Evolutionary conservation across 2,329 filamentous ascomycete species (phyloP), one percentile per base, ranked within the genome.

Genomic region (Epichloe hybrida): DNA sequence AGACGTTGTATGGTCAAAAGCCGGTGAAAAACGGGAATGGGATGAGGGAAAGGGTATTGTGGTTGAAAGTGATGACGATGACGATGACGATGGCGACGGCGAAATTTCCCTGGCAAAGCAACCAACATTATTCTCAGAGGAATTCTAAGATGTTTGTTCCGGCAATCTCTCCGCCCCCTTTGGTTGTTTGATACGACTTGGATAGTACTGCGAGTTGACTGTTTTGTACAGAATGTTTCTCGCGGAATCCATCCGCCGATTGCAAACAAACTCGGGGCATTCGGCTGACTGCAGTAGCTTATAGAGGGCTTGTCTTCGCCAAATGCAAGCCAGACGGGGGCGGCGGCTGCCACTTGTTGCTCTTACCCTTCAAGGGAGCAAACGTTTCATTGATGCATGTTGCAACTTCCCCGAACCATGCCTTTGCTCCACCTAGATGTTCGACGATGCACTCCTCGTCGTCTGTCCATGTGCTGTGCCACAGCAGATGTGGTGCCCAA

Each of bases 1-100:
- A 13, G 79, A 83, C 59, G 83, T 94, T 3, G 77, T 72, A 48
- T 95, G 88, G 88, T 74, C 76, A 38, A 84, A 81, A 59, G 65
- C 66, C 3, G 86, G 86, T 1, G 82, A 91, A 57, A 66, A 72
- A 55, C 66, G 79, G 36, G 78, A 78, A 53, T 82, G 79, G 79
- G 79, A 82, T 62, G 67, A 69, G 12, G 77, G 76, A 43, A 82
- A 82, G 59, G 62, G 43, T 34, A 37, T 54, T 11, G 42, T 2
- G 20, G 20, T n/a, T 43, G 17, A 11, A 1, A n/a, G 15, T 21
- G 48, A 48, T 17, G 17, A 17, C 17, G 48, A 48, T 17, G 17
- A 17, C 17, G 48, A 48, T 1, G 40, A 50, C 7, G 51, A 44
- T 13, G 49, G 48, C 3, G 39, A 43, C 3, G 41, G 37, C 5